These are phyloP conservation scores for Helicocarpus griseus DNA, from an alignment of 2,329 filamentous ascomycete species.

Conservation along the genomic window DNA sequence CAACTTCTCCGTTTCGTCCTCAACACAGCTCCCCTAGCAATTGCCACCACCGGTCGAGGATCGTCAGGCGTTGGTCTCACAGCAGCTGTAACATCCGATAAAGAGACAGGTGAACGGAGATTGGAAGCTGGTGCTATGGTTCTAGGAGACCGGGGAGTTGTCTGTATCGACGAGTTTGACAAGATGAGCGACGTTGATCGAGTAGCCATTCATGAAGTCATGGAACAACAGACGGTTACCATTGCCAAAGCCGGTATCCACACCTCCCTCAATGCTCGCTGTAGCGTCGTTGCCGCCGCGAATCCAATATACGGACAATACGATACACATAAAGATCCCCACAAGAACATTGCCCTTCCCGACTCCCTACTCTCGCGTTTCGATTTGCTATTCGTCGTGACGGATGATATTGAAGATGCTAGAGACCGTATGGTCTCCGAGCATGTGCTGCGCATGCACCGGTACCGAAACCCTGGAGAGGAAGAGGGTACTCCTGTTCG, in stretches of 20 bases:
- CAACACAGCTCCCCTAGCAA: slow-evolving; percentile 91
- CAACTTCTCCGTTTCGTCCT: slow-evolving; percentile 92
- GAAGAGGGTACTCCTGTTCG: slow-evolving; percentile 93
- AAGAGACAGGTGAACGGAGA: slow-evolving; percentile 90
- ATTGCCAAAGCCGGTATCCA: slow-evolving; percentile 98
- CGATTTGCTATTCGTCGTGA: slow-evolving; percentile 93
- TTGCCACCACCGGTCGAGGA: slow-evolving; percentile 91
- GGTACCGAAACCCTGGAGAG: slow-evolving; percentile 81
- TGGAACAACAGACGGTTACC: slow-evolving; percentile 99
- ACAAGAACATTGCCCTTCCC: slow-evolving; percentile 95
- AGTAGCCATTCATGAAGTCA: slow-evolving; percentile 98
- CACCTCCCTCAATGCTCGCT: slow-evolving; percentile 91
- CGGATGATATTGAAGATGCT: slow-evolving; percentile 93
- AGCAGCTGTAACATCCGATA: slow-evolving; percentile 90
- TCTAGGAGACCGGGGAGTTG: slow-evolving; percentile 88
- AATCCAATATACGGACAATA: slow-evolving; percentile 99
- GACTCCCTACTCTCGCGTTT: slow-evolving; percentile 97
- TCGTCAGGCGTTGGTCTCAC: slow-evolving; percentile 97
- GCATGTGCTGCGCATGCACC: slow-evolving; percentile 93
- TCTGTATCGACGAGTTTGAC: slow-evolving; percentile 98
- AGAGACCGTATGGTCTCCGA: slow-evolving; percentile 87
- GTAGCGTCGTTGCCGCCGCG: slow-evolving; percentile 90
- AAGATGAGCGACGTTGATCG: slow-evolving; percentile 99
- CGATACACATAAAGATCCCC: slow-evolving; percentile 95
- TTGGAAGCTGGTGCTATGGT: slow-evolving; percentile 98